phyloP scores from a whole-genome alignment of 306 rosid species.

The Dryas drummondii region DNA sequence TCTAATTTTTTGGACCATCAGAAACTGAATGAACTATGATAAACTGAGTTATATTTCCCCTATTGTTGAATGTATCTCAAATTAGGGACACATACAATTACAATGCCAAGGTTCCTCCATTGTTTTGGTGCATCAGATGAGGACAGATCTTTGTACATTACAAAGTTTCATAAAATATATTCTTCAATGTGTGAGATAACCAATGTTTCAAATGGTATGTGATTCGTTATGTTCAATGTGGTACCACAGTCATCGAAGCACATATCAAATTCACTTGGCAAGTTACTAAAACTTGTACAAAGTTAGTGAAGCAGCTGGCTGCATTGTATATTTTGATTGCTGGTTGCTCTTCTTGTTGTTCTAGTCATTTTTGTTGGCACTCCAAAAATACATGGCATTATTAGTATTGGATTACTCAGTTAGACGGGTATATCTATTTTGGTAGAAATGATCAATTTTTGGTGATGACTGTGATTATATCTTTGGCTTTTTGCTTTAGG shows the following conservation, averaged over 20 bases:
- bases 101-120: constrained; percentile 4
- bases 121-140: constrained; percentile 29
- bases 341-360: neutral
- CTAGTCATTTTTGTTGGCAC: neutral
- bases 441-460: neutral
- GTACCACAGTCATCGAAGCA: neutral
- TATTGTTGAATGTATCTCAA: neutral
- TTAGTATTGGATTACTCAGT: neutral
- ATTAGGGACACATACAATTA: constrained; percentile 7
- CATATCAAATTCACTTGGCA: neutral
- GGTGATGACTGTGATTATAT: neutral
- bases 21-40: constrained; percentile 1
- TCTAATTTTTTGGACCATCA: constrained; percentile 19
- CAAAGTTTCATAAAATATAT: constrained; percentile 17
- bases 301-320: neutral
- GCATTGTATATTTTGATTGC: neutral
- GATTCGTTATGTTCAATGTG: constrained; percentile 34
- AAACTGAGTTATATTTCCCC: neutral
- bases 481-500: neutral
- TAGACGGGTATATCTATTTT: neutral
- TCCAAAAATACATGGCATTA: too few relatives aligned
- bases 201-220: constrained; percentile 26
- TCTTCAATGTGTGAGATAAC: constrained; percentile 16
- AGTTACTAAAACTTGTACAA: neutral
- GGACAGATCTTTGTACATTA: constrained; percentile 31